These are phyloP conservation scores for Monilinia aucupariae DNA, from an alignment of 2,329 filamentous ascomycete species.

Conservation along the genomic window DNA sequence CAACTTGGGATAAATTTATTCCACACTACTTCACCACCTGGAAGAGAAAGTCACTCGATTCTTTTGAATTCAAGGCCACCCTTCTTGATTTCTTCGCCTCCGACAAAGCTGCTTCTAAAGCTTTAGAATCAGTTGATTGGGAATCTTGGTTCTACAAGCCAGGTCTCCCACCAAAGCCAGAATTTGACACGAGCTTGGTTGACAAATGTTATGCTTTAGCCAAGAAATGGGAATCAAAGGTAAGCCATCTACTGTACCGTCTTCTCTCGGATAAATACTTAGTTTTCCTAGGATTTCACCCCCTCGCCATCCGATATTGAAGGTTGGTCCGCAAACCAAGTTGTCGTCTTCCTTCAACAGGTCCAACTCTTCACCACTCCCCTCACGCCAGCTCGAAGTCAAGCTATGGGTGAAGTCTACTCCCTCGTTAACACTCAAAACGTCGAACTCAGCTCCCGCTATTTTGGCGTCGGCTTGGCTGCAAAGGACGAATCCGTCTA, in stretches of 20 bases:
- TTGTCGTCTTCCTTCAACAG: slow-evolving; percentile 82
- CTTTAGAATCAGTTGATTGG: slow-evolving; percentile 77
- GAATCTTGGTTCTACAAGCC: slow-evolving; percentile 83
- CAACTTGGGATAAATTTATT: slow-evolving; percentile 93
- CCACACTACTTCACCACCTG: slow-evolving; percentile 88
- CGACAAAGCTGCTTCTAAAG: slow-evolving; percentile 56
- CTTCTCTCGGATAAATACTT: background rate
- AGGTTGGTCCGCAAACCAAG: slow-evolving; percentile 77
- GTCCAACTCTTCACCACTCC: slow-evolving; percentile 63
- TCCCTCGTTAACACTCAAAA: slow-evolving; percentile 70
- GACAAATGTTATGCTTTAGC: slow-evolving; percentile 80
- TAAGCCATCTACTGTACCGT: slow-evolving; percentile 33
- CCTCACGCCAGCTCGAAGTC: slow-evolving; percentile 60
- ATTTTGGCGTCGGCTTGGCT: slow-evolving; percentile 71
- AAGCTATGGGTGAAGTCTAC: slow-evolving; percentile 70
- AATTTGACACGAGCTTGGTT: slow-evolving; percentile 83
- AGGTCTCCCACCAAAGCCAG: slow-evolving; percentile 82
- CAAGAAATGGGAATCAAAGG: slow-evolving; percentile 67
- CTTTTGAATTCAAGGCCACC: slow-evolving; percentile 87
- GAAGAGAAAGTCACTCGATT: slow-evolving; percentile 82
- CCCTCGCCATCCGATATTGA: slow-evolving; percentile 65
- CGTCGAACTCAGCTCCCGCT: slow-evolving; percentile 77
- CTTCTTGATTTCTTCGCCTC: slow-evolving; percentile 77
- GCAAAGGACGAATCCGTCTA: slow-evolving; percentile 67
- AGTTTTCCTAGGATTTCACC: slow-evolving; percentile 44